Evolutionary conservation across 305 asterid genomes (phyloP).

Genomic region (Ajuga reptans): DNA sequence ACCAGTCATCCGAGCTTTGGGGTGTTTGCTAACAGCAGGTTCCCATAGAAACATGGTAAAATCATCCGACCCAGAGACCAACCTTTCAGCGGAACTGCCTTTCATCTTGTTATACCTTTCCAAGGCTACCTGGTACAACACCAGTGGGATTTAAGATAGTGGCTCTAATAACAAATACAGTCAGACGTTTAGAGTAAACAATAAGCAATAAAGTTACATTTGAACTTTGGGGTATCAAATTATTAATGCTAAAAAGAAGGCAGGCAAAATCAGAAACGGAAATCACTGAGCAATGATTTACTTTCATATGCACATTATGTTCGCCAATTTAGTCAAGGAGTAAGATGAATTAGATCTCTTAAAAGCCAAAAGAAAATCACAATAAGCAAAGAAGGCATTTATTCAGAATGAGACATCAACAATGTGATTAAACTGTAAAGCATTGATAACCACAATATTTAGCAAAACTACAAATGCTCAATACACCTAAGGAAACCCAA

Average conservation of each 20-base stretch:
- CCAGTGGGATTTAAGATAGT: not conserved
- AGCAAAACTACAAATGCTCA: not conserved
- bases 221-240: not conserved
- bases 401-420: not conserved
- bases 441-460: not conserved
- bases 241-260: not conserved
- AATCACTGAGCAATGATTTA: not conserved
- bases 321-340: not conserved
- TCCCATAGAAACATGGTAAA: constrained; percentile 97
- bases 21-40: constrained; percentile 69
- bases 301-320: not conserved
- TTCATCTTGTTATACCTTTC: constrained; percentile 77
- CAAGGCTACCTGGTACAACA: constrained; percentile 61
- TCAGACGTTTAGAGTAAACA: not conserved
- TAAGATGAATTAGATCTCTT: not conserved
- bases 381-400: not conserved
- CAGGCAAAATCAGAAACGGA: not conserved
- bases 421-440: not conserved
- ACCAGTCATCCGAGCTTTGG: constrained; percentile 92
- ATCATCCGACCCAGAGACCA: constrained; percentile 97
- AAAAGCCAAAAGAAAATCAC: not conserved
- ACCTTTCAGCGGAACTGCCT: constrained; percentile 73
- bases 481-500: not conserved
- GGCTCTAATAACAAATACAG: constrained; percentile 5
- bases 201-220: not conserved